Percentiles rank a stretch among this genome's conserved stretches.
Evolutionary conservation across 2,329 filamentous ascomycete genomes (phyloP).

Genomic region (Aspergillus brunneoviolaceus): DNA sequence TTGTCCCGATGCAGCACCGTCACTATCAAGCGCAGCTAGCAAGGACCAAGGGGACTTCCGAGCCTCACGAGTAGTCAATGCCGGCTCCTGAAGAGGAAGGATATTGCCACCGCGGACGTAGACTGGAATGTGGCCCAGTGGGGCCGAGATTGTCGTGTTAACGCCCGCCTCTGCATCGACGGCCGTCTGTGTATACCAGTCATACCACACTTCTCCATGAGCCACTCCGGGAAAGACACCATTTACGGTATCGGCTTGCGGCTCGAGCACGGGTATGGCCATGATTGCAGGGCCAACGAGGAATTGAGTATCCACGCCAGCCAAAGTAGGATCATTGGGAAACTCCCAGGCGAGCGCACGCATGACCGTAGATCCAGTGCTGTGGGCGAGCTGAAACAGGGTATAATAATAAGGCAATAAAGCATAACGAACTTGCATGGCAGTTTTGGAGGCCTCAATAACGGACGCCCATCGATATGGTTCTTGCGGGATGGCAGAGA

Average conservation of each 20-base stretch:
- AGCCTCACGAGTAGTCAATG: constrained; percentile 63
- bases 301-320: constrained; percentile 68
- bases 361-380: constrained; percentile 68
- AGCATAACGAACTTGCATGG: constrained; percentile 69
- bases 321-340: constrained; percentile 66
- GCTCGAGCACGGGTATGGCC: constrained; percentile 64
- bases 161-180: constrained; percentile 53
- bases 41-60: constrained; percentile 67
- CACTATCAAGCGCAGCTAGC: constrained; percentile 58
- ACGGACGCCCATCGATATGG: constrained; percentile 70
- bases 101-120: constrained; percentile 68
- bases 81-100: constrained; percentile 67
- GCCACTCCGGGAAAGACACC: constrained; percentile 69
- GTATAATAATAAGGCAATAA: constrained; percentile 77
- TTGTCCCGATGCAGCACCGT: constrained; percentile 58
- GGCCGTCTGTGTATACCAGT: constrained; percentile 70
- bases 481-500: constrained; percentile 64
- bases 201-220: constrained; percentile 67
- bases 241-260: constrained; percentile 61
- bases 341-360: constrained; percentile 74
- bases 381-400: constrained; percentile 65
- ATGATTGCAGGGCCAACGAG: constrained; percentile 66
- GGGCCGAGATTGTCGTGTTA: constrained; percentile 62
- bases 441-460: constrained; percentile 60
- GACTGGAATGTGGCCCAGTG: constrained; percentile 68